Percentiles rank a stretch among this genome's conserved stretches.
Conservation (phyloP, 345 rosid species). For the Eutrema yunnanense region DNA sequence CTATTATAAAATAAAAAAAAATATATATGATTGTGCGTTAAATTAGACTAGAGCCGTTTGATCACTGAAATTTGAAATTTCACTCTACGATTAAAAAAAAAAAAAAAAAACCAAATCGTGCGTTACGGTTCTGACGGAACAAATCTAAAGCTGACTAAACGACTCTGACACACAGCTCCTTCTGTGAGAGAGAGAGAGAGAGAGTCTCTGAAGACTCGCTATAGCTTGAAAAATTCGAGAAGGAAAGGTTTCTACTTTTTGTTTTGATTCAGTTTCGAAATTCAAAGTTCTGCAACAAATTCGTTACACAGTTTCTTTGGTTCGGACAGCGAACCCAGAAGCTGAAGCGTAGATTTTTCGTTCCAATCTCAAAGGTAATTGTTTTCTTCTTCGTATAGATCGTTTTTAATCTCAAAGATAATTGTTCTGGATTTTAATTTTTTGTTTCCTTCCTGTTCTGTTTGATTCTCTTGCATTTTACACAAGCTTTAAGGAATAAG, state of each 20-base stretch:
- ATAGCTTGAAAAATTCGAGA: conserved; percentile 8
- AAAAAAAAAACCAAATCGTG: conserved; percentile 13
- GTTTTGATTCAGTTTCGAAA: conserved; percentile 38
- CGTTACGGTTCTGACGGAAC: conserved; percentile 23
- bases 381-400: not conserved
- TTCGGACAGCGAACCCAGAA: not conserved
- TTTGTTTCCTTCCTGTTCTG: not conserved
- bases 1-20: too few species aligned
- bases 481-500: not conserved
- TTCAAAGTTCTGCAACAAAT: conserved; percentile 23
- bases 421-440: not conserved
- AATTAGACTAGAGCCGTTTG: conserved; percentile 31
- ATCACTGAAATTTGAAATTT: conserved; percentile 28
- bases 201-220: not conserved
- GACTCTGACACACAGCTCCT: conserved; percentile 49
- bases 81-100: conserved; percentile 20
- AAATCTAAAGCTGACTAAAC: conserved; percentile 31
- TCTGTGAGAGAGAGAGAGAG: conserved; percentile 6
- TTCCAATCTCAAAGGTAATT: conserved; percentile 16
- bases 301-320: not conserved
- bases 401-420: conserved; percentile 2
- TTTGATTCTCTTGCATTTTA: conserved; percentile 4
- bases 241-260: conserved; percentile 24
- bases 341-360: conserved; percentile 15
- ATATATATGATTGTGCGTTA: too few species aligned